phyloP scores from a whole-genome alignment of 202 grass and related monocot species.

The Sporobolus alterniflorus region DNA sequence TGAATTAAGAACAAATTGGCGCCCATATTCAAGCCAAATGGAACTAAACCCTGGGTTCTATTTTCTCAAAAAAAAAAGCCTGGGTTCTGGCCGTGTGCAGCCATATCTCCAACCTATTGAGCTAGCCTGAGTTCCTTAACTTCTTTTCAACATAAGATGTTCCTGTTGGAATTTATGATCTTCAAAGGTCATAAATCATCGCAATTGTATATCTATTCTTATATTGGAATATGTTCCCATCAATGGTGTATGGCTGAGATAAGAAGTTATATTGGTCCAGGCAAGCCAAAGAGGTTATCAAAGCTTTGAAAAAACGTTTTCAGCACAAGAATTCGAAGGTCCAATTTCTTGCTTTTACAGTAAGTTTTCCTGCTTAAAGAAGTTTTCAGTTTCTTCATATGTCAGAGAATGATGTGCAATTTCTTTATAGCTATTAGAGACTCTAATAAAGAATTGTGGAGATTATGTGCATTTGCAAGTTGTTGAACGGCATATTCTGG shows the following conservation, averaged over 20 bases:
- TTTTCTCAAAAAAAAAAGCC: too few species aligned
- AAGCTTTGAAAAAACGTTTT: conserved; percentile 86
- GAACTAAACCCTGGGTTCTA: too few species aligned
- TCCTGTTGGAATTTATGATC: not conserved
- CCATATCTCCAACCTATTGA: not conserved
- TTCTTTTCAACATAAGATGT: not conserved
- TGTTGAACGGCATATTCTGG: conserved; percentile 75
- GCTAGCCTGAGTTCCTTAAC: not conserved
- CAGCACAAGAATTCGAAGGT: conserved; percentile 81
- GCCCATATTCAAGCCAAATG: not conserved
- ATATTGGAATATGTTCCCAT: not conserved
- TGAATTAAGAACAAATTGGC: not conserved
- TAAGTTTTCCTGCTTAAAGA: conserved; percentile 35
- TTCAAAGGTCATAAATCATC: not conserved
- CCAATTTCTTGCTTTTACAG: conserved; percentile 84
- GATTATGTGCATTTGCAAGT: conserved; percentile 80
- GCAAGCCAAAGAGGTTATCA: conserved; percentile 88
- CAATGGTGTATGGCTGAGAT: not conserved
- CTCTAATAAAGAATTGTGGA: conserved; percentile 86
- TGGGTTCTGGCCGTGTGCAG: not conserved
- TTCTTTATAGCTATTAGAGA: conserved; percentile 73
- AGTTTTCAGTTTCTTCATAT: not conserved
- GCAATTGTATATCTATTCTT: not conserved
- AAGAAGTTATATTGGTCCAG: conserved; percentile 47
- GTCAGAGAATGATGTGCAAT: conserved; percentile 8